Evolutionary conservation across 1,139 yeast species (phyloP), one percentile per base, ranked within the genome.

Genomic region (Hemisphaericaspora xylofermentans): DNA sequence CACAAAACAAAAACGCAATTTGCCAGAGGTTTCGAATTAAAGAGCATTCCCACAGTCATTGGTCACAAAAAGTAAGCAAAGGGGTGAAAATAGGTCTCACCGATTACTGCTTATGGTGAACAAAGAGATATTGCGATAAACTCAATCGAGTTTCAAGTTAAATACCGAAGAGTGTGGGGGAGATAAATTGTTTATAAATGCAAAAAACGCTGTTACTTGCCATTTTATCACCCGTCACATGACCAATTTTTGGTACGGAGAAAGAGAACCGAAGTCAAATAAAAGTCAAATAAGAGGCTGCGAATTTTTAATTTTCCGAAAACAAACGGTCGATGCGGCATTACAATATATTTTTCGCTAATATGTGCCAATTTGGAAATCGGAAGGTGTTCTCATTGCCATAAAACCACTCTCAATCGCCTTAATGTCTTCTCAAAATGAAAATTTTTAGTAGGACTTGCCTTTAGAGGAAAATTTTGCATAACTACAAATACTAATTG

Each of bases 381-480:
- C n/a, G 6, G 29, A 14, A 6, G 16, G 16, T 26, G 16, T 4
- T 6, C 9, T 13, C 16, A 14, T 6, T 15, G 8, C 16, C 12
- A 25, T 25, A 6, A 7, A 25, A 25, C 27, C 27, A 8, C 12
- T 15, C 24, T 21, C 12, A 29, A 30, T 17, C n/a, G 33, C 33
- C 33, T 18, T 28, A 28, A 6, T 7, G 10, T 17, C 4, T 16
- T 13, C 5, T 10, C 13, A 12, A n/a, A 31, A 31, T 7, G 13
- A 12, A 16, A 19, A 31, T 18, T 18, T 31, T 31, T 31, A 31
- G 10, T 31, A 12, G 19, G 21, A 31, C 34, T 31, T 31, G 34
- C 34, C 34, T 18, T 31, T 31, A 31, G 34, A 8, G 34, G 34
- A 26, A 30, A 6, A 17, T 3, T 8, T 10, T 30, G 2, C 14